Base-by-base conservation (phyloP, 2,329 filamentous ascomycete species). In the Epichloe typhina region DNA sequence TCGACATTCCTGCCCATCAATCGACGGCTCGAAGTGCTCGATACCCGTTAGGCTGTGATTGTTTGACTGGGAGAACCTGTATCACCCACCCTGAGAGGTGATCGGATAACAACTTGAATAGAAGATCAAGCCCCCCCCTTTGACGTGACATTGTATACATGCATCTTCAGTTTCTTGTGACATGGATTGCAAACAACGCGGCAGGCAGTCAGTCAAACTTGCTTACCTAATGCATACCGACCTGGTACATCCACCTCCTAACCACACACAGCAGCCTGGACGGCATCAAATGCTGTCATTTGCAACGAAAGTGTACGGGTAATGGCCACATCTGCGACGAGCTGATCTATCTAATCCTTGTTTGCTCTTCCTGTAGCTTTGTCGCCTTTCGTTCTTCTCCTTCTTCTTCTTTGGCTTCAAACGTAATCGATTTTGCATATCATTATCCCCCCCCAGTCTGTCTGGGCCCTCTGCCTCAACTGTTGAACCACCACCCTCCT, bases 271-370 rank as follows among this genome's bases (percentile, higher is more conserved):
- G 54, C 46, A 53, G 52, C 56, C 47, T 33, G 6, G 12, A 33
- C 42, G 9, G 55, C 57, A 57, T 58, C 58, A 58, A 59, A 59
- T 58, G 57, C 54, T 59, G 60, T 58, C 60, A 64, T 63, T 57
- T 57, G 59, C 60, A 65, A 59, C 57, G 58, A 59, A 55, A 51
- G 49, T 37, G 39, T 52, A 21, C 21, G 39, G 42, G n/a, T 35
- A 47, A 31, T 17, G 19, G 39, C 37, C 13, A 38, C 46, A 49
- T 45, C 36, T 52, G 41, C 42, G 21, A 52, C 46, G 17, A 46
- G 50, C 46, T 26, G 19, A 35, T 37, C 46, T 9, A 31, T 49
- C 38, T 36, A 15, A 19, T 38, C 11, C 31, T 52, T 46, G 42
- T 46, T 50, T 50, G 42, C 37, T 31, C 37, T 19, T 8, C 3